phyloP scores from a whole-genome alignment of 2,329 filamentous ascomycete genomes.

The Anisogramma anomala region DNA sequence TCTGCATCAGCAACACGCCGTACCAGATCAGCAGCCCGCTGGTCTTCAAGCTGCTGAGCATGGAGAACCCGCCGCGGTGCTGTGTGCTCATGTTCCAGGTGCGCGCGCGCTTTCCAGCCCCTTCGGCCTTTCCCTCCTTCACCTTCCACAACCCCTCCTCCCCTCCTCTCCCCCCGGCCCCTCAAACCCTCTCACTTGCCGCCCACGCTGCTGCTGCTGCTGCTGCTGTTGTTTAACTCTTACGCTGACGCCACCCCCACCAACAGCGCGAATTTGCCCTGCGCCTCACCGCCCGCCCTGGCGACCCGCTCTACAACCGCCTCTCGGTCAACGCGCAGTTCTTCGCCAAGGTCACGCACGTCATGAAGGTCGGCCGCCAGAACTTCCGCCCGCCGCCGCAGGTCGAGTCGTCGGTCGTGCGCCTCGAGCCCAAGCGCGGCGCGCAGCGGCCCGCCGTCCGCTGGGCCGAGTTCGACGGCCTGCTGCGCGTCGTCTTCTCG shows the following conservation, averaged over 20 bases:
- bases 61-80: constrained; percentile 67
- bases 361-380: constrained; percentile 91
- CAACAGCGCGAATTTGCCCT: constrained; percentile 93
- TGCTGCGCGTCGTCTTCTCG: constrained; percentile 68
- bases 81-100: constrained; percentile 89
- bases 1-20: constrained; percentile 70
- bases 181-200: too few relatives aligned
- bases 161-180: too few relatives aligned
- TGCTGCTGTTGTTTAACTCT: neutral
- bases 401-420: constrained; percentile 83
- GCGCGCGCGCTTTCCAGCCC: too few relatives aligned
- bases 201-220: too few relatives aligned
- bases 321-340: constrained; percentile 89
- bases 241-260: constrained; percentile 31
- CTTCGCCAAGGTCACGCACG: constrained; percentile 53
- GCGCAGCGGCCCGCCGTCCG: constrained; percentile 68
- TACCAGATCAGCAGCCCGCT: constrained; percentile 62
- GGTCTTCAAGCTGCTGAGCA: constrained; percentile 75
- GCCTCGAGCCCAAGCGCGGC: constrained; percentile 78
- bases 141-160: too few relatives aligned
- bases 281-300: constrained; percentile 75
- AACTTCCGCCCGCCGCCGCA: constrained; percentile 94
- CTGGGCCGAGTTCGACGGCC: constrained; percentile 91
- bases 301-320: constrained; percentile 82
- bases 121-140: too few relatives aligned